Conservation (phyloP, 352 stramenopile genomes). For the Peronospora farinosa region DNA sequence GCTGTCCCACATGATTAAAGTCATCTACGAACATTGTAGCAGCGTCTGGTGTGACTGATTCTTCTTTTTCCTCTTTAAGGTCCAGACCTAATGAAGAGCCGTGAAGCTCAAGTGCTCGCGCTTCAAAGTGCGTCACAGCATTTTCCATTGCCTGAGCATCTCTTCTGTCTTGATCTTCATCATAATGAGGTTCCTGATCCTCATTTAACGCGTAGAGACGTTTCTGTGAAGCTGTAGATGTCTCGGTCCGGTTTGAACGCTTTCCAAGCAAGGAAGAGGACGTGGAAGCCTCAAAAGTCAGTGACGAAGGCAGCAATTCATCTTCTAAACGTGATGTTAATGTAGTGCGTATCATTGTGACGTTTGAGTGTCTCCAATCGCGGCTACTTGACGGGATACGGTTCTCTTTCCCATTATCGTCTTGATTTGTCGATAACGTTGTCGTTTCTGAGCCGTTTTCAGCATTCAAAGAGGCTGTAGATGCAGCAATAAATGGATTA, state of each 20-base stretch:
- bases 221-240: constrained; percentile 1
- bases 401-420: constrained; percentile 28
- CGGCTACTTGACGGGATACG: constrained; percentile 8
- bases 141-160: constrained; percentile 4
- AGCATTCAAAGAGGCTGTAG: not conserved
- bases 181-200: constrained; percentile 1
- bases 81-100: constrained; percentile 3
- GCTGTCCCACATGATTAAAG: constrained; percentile 25
- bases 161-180: not conserved
- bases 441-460: constrained; percentile 18
- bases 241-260: constrained; percentile 4
- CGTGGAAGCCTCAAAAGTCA: constrained; percentile 1
- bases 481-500: constrained; percentile 21
- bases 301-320: not conserved
- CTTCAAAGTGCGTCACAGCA: constrained; percentile 19
- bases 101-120: constrained; percentile 17
- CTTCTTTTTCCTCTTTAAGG: not conserved
- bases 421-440: constrained; percentile 1
- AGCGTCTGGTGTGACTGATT: not conserved
- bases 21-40: constrained; percentile 47
- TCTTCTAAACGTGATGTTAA: constrained; percentile 1
- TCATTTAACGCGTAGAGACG: constrained; percentile 3
- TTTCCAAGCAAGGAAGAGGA: constrained; percentile 23
- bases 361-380: constrained; percentile 14
- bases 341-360: constrained; percentile 12